Evolutionary conservation across 176 grass and related monocot species (phyloP).

Genomic region (Bromus sterilis): DNA sequence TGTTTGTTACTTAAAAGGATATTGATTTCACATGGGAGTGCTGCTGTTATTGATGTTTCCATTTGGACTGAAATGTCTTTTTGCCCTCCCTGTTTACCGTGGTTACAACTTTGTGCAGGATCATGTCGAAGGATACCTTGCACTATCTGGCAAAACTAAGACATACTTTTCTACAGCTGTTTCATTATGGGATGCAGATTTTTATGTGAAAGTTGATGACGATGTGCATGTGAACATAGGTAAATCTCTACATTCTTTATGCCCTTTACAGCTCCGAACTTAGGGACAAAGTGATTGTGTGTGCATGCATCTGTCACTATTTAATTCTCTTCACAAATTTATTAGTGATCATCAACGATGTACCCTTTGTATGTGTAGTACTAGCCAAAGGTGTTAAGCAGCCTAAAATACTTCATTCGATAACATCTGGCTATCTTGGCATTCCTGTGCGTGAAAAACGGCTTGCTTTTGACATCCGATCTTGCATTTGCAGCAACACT

Average conservation of each 20-base stretch:
- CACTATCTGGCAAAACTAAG: slow-evolving; percentile 65
- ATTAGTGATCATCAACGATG: not conserved
- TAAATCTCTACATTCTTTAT: slow-evolving; percentile 21
- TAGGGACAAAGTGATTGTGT: slow-evolving; percentile 19
- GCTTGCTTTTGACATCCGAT: not conserved
- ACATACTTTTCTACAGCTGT: slow-evolving; percentile 68
- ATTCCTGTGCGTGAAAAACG: not conserved
- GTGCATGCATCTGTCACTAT: not conserved
- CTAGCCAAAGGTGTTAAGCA: not conserved
- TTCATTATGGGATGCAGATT: slow-evolving; percentile 64
- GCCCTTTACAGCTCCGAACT: not conserved
- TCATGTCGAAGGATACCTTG: slow-evolving; percentile 73
- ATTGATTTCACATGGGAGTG: not conserved
- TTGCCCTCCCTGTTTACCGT: slow-evolving; percentile 9
- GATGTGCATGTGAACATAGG: slow-evolving; percentile 81
- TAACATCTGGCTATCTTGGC: not conserved
- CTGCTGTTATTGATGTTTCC: not conserved
- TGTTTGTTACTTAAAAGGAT: not conserved
- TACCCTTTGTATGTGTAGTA: not conserved
- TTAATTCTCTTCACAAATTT: not conserved
- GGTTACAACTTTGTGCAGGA: slow-evolving; percentile 31
- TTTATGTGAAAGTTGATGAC: slow-evolving; percentile 69
- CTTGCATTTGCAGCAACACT: slow-evolving; percentile 46
- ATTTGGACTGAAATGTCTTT: not conserved
- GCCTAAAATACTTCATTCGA: not conserved